Evolutionary conservation across 2,329 filamentous ascomycete species (phyloP).

Genomic region (Xylariaceae sp.): DNA sequence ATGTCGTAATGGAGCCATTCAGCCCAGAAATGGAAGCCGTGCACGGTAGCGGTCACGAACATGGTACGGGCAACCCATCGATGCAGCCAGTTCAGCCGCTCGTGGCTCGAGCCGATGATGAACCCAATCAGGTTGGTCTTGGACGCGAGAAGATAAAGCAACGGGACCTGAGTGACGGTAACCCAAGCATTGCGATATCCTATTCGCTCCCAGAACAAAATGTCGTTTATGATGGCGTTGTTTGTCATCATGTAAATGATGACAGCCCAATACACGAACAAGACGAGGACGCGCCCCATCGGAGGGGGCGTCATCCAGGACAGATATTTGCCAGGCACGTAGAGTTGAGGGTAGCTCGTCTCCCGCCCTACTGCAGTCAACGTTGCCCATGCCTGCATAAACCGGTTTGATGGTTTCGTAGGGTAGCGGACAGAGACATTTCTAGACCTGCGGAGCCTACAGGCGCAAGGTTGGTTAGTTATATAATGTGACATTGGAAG

Average conservation of each 20-base stretch:
- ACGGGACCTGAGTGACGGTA: conserved; percentile 57
- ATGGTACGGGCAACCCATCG: conserved; percentile 67
- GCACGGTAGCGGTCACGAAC: conserved; percentile 61
- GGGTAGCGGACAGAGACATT: conserved; percentile 42
- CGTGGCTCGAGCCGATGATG: conserved; percentile 59
- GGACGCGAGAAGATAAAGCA: conserved; percentile 57
- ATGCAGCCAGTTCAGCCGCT: conserved; percentile 68
- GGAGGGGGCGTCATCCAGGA: conserved; percentile 55
- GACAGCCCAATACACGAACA: conserved; percentile 54
- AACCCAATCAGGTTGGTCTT: conserved; percentile 56
- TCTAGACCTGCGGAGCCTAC: conserved; percentile 43
- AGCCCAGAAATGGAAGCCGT: conserved; percentile 64
- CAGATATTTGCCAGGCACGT: conserved; percentile 40
- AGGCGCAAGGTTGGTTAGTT: conserved; percentile 4
- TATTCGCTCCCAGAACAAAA: conserved; percentile 58
- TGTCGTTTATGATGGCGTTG: conserved; percentile 44
- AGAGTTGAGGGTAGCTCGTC: conserved; percentile 49
- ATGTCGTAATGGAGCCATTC: conserved; percentile 59
- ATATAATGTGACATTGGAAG: too few relatives aligned
- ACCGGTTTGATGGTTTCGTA: conserved; percentile 43
- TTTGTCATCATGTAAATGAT: conserved; percentile 53
- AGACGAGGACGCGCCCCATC: conserved; percentile 48
- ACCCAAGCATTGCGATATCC: conserved; percentile 65
- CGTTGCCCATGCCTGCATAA: conserved; percentile 52
- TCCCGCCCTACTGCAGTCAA: conserved; percentile 53